Conservation (phyloP, 148 eudicot species). For the Persicaria tinctoria region DNA sequence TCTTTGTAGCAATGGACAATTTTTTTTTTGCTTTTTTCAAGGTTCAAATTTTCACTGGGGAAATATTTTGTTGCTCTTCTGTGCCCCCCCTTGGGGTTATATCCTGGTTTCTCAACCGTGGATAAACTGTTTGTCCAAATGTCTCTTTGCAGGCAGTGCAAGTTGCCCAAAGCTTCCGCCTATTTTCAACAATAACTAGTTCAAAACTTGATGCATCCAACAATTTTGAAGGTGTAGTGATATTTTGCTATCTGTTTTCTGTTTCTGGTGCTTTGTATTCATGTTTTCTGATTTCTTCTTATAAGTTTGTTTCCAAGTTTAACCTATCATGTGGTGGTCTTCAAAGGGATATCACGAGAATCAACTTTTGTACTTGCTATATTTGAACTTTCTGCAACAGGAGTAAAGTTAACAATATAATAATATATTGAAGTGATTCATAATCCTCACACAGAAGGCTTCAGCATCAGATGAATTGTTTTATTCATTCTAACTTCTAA, state of each 20-base stretch:
- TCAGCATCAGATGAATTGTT: background rate
- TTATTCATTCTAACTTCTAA: background rate
- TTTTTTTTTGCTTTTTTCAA: no score
- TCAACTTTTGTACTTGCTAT: constrained; percentile 3
- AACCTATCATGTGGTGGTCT: background rate
- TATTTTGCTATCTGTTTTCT: background rate
- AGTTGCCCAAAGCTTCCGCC: constrained; percentile 66
- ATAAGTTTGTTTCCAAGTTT: background rate
- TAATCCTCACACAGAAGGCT: background rate
- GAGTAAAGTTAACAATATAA: background rate
- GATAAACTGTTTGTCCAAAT: background rate
- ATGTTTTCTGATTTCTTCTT: background rate
- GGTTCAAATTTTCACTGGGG: no score
- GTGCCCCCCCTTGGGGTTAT: no score
- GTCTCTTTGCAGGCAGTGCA: constrained; percentile 55
- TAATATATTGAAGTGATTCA: background rate
- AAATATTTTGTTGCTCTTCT: no score
- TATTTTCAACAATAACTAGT: constrained; percentile 81
- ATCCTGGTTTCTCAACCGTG: background rate
- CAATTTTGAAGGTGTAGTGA: constrained; percentile 49
- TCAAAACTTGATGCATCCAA: constrained; percentile 44
- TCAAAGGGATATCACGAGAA: background rate
- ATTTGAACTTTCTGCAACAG: background rate
- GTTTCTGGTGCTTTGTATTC: background rate
- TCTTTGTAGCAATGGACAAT: no score